Evolutionary conservation across 2,329 filamentous ascomycete species (phyloP), one percentile per base, ranked within the genome.

Genomic region (Colletotrichum gigasporum): DNA sequence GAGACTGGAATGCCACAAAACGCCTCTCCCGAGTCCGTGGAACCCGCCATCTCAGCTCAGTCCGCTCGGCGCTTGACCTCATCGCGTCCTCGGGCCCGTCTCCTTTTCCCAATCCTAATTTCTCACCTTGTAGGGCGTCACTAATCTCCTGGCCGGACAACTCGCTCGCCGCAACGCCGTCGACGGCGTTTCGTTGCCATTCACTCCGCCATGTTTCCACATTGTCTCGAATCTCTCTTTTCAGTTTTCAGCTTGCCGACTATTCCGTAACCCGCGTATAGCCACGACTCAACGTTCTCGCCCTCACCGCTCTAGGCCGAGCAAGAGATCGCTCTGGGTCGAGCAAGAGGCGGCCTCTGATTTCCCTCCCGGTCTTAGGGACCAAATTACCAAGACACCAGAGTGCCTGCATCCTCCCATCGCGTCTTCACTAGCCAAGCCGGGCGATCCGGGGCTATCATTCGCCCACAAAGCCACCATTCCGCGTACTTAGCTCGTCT

Each of bases 381-480:
- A 60, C 26, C 20, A 47, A 22, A 37, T 26, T 32, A 32, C 61
- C 48, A 48, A 54, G 48, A 14, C 39, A 18, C 34, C 26, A 24
- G 3, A 30, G 50, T n/a, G n/a, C n/a, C n/a, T n/a, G n/a, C n/a
- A 55, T 48, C 56, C 39, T 34, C 26, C 22, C 39, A 56, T 64
- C 61, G 35, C 61, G 61, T 54, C 56, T 53, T 45, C 39, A 61
- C 39, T 41, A 64, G 61, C 56, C 48, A 16, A 61, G 41, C 61
- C 61, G 61, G 28, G 47, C 28, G 34, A 61, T 64, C 61, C 61
- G 48, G 42, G 28, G 20, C n/a, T 16, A 26, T 52, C 16, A 64
- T 64, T 64, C 56, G 61, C 28, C 42, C 56, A 34, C 48, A 42
- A 39, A 48, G 56, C 61, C 61, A 61, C 41, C 35, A 61, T 48